A percentile compares a stretch with the other conserved stretches of the same genome.
Evolutionary conservation across 768 basidiomycete genomes (phyloP).

Genomic region (Imleria badia): DNA sequence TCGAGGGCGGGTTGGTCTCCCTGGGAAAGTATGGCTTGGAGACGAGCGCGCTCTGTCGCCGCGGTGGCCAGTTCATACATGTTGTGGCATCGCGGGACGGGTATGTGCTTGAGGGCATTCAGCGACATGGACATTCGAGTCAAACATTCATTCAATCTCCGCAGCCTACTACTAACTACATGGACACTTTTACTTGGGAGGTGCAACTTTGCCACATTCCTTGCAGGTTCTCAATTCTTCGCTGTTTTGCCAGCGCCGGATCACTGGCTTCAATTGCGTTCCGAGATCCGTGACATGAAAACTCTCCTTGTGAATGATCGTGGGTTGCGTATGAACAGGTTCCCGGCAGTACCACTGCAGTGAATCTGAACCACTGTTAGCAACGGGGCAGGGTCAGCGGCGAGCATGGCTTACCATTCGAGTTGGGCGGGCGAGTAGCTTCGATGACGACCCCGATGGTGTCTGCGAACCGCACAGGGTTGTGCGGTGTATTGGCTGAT

Average conservation of each 20-base stretch:
- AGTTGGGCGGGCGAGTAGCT: constrained; percentile 70
- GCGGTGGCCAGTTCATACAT: constrained; percentile 47
- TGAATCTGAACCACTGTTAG: constrained; percentile 55
- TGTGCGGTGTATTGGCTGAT: constrained; percentile 92
- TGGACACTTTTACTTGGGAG: constrained; percentile 52
- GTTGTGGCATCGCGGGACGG: constrained; percentile 40
- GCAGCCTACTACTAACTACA: too few relatives aligned
- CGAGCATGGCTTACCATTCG: constrained; percentile 56
- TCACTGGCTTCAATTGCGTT: constrained; percentile 89
- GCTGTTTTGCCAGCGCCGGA: constrained; percentile 76
- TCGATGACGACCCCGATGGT: constrained; percentile 94
- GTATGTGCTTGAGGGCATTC: constrained; percentile 2
- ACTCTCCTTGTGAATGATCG: constrained; percentile 78
- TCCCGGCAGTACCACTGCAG: constrained; percentile 91
- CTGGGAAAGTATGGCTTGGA: constrained; percentile 20
- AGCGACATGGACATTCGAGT: not conserved
- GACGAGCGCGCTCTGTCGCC: constrained; percentile 34
- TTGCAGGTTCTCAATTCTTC: constrained; percentile 66
- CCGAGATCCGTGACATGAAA: constrained; percentile 92
- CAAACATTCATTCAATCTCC: constrained; percentile 18
- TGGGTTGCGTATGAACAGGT: constrained; percentile 56
- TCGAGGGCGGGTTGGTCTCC: constrained; percentile 9
- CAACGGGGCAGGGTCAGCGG: not conserved
- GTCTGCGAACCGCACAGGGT: constrained; percentile 86
- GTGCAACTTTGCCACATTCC: constrained; percentile 64